Percentiles rank a stretch among this genome's conserved stretches.
Conservation (phyloP, 225 moss, liverwort and hornwort genomes). For the Lunularia cruciata region DNA sequence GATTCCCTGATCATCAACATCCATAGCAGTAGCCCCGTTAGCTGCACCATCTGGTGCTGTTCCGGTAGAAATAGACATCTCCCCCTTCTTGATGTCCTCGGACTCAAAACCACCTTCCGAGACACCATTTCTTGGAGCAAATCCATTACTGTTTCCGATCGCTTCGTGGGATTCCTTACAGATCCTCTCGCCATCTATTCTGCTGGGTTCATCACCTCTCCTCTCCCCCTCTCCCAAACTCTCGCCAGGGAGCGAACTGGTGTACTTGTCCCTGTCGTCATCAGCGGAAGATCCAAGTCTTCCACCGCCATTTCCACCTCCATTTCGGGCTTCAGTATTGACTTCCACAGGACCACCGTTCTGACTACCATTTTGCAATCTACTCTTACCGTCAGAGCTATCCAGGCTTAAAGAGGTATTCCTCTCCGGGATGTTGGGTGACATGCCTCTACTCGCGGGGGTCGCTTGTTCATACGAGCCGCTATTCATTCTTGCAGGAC, state of each 20-base stretch:
- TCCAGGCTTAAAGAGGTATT: conserved; percentile 51
- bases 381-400: conserved; percentile 46
- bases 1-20: conserved; percentile 76
- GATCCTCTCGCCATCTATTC: conserved; percentile 18
- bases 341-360: conserved; percentile 19
- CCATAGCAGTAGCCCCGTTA: conserved; percentile 56
- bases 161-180: conserved; percentile 20
- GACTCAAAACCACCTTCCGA: conserved; percentile 15
- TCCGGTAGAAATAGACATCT: conserved; percentile 5
- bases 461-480: conserved; percentile 50
- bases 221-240: conserved; percentile 32
- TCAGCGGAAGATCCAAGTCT: conserved; percentile 20
- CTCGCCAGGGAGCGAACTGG: conserved; percentile 16
- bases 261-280: conserved; percentile 34
- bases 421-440: conserved; percentile 67
- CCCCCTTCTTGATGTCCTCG: conserved; percentile 30
- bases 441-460: conserved; percentile 62
- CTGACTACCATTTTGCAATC: conserved; percentile 27
- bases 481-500: conserved; percentile 63
- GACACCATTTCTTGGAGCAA: conserved; percentile 10
- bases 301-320: conserved; percentile 1
- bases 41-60: conserved; percentile 35
- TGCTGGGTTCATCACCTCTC: conserved; percentile 23
- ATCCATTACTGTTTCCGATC: conserved; percentile 3
- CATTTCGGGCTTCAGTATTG: conserved; percentile 28